Evolutionary conservation across 768 basidiomycete species (phyloP).

Genomic region (Trametes elegans): DNA sequence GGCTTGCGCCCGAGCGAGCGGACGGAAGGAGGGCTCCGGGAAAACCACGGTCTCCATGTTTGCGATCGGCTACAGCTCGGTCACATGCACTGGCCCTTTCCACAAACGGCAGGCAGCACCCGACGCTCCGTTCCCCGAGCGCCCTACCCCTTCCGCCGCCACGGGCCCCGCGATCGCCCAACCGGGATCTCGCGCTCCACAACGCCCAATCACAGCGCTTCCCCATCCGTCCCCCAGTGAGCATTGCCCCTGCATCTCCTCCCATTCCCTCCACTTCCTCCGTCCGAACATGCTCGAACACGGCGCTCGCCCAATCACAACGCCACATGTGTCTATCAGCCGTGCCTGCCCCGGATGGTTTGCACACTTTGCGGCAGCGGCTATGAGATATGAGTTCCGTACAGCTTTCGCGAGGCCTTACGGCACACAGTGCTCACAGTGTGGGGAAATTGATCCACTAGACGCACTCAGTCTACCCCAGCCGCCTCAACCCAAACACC

Average conservation of each 20-base stretch:
- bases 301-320: background rate
- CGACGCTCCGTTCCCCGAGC: background rate
- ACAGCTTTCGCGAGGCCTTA: background rate
- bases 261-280: background rate
- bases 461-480: background rate
- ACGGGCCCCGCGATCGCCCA: constrained; percentile 5
- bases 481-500: background rate
- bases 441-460: constrained; percentile 1
- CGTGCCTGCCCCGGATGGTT: constrained; percentile 10
- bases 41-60: constrained; percentile 9
- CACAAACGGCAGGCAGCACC: background rate
- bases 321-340: no score
- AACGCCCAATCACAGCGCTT: constrained; percentile 6
- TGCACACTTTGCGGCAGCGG: background rate
- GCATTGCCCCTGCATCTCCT: background rate
- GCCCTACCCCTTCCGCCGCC: background rate
- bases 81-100: constrained; percentile 6
- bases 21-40: constrained; percentile 11
- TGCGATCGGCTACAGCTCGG: background rate
- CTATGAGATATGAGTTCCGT: background rate
- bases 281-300: background rate
- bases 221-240: background rate
- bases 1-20: constrained; percentile 1
- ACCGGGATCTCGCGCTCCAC: constrained; percentile 13
- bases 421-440: background rate